A percentile compares a stretch with the other conserved stretches of the same genome.
Conservation (phyloP, 345 rosid genomes). For the Populus davidiana region DNA sequence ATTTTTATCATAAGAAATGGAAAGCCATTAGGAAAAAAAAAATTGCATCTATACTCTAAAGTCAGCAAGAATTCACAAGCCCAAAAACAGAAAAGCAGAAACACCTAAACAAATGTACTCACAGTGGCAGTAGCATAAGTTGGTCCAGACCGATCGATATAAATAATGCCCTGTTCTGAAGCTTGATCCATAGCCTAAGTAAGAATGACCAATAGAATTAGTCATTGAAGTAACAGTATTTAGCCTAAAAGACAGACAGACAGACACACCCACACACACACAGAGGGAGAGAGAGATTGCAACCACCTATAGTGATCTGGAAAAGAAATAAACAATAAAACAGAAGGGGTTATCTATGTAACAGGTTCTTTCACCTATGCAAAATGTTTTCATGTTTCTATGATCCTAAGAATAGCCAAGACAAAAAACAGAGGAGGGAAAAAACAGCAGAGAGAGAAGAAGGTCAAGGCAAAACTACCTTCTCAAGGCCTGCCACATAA, state of each 20-base stretch:
- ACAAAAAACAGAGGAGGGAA: background rate
- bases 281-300: background rate
- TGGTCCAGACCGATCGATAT: conserved; percentile 85
- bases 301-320: background rate
- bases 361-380: too few species aligned
- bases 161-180: conserved; percentile 61
- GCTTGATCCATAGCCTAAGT: conserved; percentile 85
- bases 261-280: background rate
- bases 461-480: conserved; percentile 43
- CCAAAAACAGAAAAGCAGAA: conserved; percentile 12
- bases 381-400: background rate
- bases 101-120: conserved; percentile 25
- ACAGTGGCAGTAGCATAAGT: conserved; percentile 89
- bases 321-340: too few species aligned
- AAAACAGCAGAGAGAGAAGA: background rate
- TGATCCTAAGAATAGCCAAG: background rate
- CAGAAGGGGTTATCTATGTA: too few species aligned
- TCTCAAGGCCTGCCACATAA: conserved; percentile 78
- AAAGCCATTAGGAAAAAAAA: too few species aligned
- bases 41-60: background rate
- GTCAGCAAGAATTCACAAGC: conserved; percentile 5
- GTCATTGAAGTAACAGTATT: background rate
- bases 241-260: background rate
- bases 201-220: conserved; percentile 1
- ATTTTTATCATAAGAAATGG: too few species aligned